Base-by-base conservation (phyloP, 2,329 filamentous ascomycete genomes). In the Fusarium protoensiforme region DNA sequence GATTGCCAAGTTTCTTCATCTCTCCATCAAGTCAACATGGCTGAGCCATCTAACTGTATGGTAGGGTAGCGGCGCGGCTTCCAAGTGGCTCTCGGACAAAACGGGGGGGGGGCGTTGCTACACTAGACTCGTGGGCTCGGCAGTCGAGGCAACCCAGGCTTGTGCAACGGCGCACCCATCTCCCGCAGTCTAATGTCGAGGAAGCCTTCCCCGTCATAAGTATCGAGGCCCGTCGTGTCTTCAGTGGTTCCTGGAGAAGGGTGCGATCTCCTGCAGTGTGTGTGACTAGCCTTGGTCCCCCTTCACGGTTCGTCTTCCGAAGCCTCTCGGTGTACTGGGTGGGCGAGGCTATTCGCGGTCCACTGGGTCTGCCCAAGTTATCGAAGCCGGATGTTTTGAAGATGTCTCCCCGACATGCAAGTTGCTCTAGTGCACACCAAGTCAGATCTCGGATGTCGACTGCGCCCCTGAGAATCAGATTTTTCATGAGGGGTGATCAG, bases 91-190 rank as follows among this genome's bases (percentile, higher is more conserved):
- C 62, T 64, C 41, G 7, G 31, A 20, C 22, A 60, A 64, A n/a
- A n/a, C n/a, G n/a, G n/a, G 43, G 59, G 64, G 67, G 71, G 67
- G 33, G 43, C 24, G 43, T 67, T 41, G 61, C 33, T 43, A 61
- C 43, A 76, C 72, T 65, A 71, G 16, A 41, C 36, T 56, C 68
- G 71, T 65, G 68, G 71, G 33, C 53, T 68, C 71, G 71, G 71
- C 53, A 73, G 29, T 69, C 54, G 36, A 57, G 18, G 48, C 36
- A 48, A 62, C 43, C 27, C 27, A 31, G n/a, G 35, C 22, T 56
- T 51, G 57, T 74, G 58, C 71, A 43, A 72, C 58, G 43, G 58
- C 38, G 64, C 38, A 63, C 58, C 61, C 58, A 10, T 62, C 43
- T 65, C 22, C 38, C 65, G 68, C 61, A 61, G 72, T 38, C 71